A percentile compares a stretch with the other conserved stretches of the same genome.
These are phyloP conservation scores for Cymodocea nodosa DNA, from an alignment of 116 monocot species.

Conservation along the genomic window DNA sequence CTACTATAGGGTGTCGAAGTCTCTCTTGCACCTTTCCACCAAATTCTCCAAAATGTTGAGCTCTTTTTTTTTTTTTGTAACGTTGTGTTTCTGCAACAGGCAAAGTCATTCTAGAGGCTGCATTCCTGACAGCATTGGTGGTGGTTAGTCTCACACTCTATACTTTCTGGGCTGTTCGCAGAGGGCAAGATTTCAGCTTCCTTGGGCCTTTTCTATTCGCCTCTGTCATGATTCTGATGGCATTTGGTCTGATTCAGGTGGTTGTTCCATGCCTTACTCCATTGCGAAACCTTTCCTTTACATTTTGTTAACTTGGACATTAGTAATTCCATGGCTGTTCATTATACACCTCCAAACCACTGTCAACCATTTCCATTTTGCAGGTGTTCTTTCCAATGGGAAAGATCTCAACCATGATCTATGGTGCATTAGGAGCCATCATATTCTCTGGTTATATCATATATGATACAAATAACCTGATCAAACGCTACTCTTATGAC, in stretches of 20 bases:
- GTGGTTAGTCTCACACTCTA: constrained; percentile 56
- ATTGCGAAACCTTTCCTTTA: no score
- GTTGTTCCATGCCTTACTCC: neutral
- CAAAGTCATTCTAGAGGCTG: constrained; percentile 44
- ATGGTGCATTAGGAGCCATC: constrained; percentile 40
- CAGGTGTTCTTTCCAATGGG: constrained; percentile 57
- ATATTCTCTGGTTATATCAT: constrained; percentile 61
- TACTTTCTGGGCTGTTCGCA: constrained; percentile 71
- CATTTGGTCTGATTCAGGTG: constrained; percentile 62
- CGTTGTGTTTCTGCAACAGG: neutral
- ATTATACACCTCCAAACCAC: no score
- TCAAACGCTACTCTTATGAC: constrained; percentile 60
- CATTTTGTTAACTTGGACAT: no score
- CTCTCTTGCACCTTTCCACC: no score
- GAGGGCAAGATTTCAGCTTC: constrained; percentile 62
- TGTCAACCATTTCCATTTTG: neutral
- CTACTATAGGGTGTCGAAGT: no score
- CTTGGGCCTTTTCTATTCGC: constrained; percentile 58
- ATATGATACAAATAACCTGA: constrained; percentile 61
- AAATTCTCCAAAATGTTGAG: no score
- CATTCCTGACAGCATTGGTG: constrained; percentile 34
- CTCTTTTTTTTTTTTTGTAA: neutral
- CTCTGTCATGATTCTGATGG: constrained; percentile 38
- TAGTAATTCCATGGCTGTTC: neutral
- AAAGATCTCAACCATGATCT: constrained; percentile 42